Base-by-base conservation (phyloP, 2,329 filamentous ascomycete genomes). In the Calonectria fujianensis region DNA sequence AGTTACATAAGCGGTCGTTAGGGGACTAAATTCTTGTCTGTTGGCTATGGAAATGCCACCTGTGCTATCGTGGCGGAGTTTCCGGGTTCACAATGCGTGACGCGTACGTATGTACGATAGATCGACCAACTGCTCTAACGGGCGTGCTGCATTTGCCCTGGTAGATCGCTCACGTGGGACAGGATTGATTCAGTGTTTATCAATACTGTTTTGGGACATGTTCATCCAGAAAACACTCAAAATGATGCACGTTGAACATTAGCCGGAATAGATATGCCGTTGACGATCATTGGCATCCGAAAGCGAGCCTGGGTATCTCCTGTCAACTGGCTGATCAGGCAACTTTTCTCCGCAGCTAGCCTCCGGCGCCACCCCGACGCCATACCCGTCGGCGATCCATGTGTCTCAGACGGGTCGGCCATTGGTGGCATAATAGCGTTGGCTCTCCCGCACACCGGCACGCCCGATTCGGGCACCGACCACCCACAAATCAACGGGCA, bases 381-480 rank as follows among this genome's bases (percentile, higher is more conserved):
- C 57, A 24, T 14, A 24, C 57, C 57, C 35, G n/a, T 61, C 13
- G 35, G 37, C 27, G 57, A 61, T 61, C 57, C 35, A 61, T 29
- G 57, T 61, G 57, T 29, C 57, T 24, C 20, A n/a, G 57, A 29
- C 1, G 11, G 14, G 57, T 11, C 16, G 7, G 9, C 20, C 27
- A 61, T 61, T 61, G 57, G 57, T 61, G 57, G 57, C 57, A 61
- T 61, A 41, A 61, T 61, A 61, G 57, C 35, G 57, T 24, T 1
- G 27, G n/a, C 13, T n/a, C 10, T 39, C 27, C 32, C 14, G 20
- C 54, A 6, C 35, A 41, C 57, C 57, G 57, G 57, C 20, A 61
- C n/a, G 27, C 14, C 57, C 57, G 57, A 61, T 39, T 61, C 57
- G 57, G 57, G 57, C 57, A 39, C 57, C 35, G n/a, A 61, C 57